A percentile compares a stretch with the other conserved stretches of the same genome.
Evolutionary conservation across 2,329 filamentous ascomycete genomes (phyloP).

Genomic region (Ophiostoma pallidulum): DNA sequence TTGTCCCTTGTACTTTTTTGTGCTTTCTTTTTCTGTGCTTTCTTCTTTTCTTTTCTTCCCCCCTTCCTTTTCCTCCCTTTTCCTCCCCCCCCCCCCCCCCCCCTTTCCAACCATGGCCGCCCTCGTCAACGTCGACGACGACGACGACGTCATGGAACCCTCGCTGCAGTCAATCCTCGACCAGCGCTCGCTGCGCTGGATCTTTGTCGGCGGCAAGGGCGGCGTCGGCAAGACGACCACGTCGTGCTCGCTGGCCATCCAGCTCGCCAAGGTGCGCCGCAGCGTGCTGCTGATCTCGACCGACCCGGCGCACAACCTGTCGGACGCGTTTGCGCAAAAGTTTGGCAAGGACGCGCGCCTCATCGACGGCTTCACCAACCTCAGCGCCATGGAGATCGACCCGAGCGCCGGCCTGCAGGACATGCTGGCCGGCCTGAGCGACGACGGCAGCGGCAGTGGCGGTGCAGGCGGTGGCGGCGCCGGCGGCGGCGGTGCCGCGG

Average conservation of each 20-base stretch:
- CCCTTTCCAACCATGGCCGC: conserved; percentile 26
- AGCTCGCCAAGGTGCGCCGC: conserved; percentile 89
- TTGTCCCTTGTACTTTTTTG: background rate
- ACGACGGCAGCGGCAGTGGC: conserved; percentile 46
- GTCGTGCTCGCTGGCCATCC: conserved; percentile 94
- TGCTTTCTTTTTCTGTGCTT: no score
- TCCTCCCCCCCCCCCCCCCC: background rate
- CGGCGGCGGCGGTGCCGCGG: conserved; percentile 23
- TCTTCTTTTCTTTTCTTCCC: no score
- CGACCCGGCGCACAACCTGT: conserved; percentile 95
- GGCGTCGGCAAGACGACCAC: conserved; percentile 99
- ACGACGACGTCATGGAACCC: conserved; percentile 71
- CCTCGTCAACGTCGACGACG: conserved; percentile 42
- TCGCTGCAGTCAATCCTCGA: conserved; percentile 90
- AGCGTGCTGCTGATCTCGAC: conserved; percentile 97
- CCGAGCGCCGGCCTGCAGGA: conserved; percentile 98
- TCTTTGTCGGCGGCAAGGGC: conserved; percentile 97
- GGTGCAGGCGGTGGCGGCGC: conserved; percentile 48
- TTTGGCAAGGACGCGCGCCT: conserved; percentile 97
- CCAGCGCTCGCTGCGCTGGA: conserved; percentile 93
- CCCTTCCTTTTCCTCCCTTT: background rate
- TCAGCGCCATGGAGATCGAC: conserved; percentile 98
- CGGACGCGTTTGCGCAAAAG: conserved; percentile 96
- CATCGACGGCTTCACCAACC: conserved; percentile 82
- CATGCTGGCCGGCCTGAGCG: conserved; percentile 66